Evolutionary conservation across 1,284 basidiomycete species (phyloP), one percentile per base, ranked within the genome.

Genomic region (Cryptococcus jaspeensis): DNA sequence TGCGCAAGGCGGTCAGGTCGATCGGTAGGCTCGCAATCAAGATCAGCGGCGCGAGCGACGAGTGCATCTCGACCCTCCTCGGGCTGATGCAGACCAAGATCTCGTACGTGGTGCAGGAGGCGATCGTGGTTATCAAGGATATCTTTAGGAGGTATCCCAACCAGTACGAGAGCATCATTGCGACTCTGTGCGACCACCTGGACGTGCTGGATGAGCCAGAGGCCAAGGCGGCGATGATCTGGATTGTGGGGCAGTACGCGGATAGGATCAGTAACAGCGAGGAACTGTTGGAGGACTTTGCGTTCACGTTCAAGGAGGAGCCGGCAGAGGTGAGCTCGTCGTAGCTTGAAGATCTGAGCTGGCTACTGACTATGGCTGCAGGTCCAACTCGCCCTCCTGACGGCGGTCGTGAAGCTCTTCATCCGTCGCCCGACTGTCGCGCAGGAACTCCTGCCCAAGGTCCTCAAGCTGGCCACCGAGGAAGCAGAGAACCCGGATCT

Each of bases 111-210:
- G 95, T 99, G 3, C 95, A 99, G 73, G 96, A 99, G 77, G 93
- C 92, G 0, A 90, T 98, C 32, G 92, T 98, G 1, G 93, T 99
- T 5, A 97, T 99, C 87, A 99, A 98, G 88, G 96, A 99, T 74
- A 97, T 99, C 62, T 98, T 99, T 85, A 85, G 95, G 54, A 90
- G 93, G 79, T 99, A 98, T 74, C 96, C 95, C n/a, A 88, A 87
- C 52, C 91, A 90, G 35, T 99, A 98, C 76, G 96, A 98, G 79
- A 92, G 92, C 52, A 89, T 97, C 67, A 98, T 99, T 65, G 92
- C 92, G 1, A 93, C 89, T 1, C 80, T 99, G 38, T 99, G 95
- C 71, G 87, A 92, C 6, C 96, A 94, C 69, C 84, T 99, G 23
- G 95, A 99, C 64, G 93, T 95, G 65, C 81, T 99, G 46, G 95